Evolutionary conservation across 805 yeast species (phyloP).

Genomic region (Starmerella apis): DNA sequence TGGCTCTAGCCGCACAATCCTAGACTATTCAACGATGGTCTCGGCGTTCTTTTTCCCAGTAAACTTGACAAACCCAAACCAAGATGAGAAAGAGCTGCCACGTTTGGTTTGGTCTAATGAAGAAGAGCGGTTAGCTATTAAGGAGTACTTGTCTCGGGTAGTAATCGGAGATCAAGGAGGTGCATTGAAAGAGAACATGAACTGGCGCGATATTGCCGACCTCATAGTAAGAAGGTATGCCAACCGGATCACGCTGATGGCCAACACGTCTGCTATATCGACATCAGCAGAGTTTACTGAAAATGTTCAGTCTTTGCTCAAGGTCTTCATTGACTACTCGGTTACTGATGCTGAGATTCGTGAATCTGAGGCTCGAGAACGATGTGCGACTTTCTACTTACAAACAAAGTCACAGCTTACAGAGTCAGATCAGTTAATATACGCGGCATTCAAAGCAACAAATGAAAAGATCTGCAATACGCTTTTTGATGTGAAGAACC

Average conservation of each 20-base stretch:
- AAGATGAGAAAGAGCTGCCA: neutral
- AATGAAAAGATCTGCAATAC: neutral
- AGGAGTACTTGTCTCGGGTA: neutral
- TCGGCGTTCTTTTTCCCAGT: neutral
- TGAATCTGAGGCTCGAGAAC: neutral
- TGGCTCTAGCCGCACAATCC: neutral
- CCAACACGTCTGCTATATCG: neutral
- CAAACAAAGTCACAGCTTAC: neutral
- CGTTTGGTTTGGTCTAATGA: neutral
- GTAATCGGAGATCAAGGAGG: neutral
- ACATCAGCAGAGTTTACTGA: neutral
- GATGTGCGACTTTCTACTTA: neutral
- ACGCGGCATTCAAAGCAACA: constrained; percentile 3
- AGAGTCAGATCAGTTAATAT: neutral
- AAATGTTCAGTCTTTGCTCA: neutral
- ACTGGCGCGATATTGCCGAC: constrained; percentile 2
- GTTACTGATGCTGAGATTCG: neutral
- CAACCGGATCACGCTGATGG: neutral
- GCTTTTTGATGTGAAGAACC: neutral
- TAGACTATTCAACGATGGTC: neutral
- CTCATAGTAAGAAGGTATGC: constrained; percentile 1
- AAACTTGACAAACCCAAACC: neutral
- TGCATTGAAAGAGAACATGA: neutral
- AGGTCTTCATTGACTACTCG: neutral
- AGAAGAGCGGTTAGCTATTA: neutral